These are phyloP conservation scores for Xylariales sp. DNA, from an alignment of 2,329 filamentous ascomycete genomes.

Conservation along the genomic window DNA sequence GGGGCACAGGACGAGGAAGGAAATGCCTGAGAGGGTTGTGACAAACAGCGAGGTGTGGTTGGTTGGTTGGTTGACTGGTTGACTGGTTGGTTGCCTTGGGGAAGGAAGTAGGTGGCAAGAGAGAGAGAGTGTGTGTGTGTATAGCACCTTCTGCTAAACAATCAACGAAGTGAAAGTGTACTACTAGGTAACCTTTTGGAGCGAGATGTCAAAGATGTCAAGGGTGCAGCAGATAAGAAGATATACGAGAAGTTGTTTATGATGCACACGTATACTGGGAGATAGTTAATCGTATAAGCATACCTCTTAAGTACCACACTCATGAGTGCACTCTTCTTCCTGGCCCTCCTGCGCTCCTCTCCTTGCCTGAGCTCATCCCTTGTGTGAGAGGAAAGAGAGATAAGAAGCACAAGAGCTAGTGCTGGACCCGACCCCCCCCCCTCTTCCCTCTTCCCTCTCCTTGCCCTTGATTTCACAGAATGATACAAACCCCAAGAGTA, in stretches of 20 bases:
- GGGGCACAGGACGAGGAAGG: not conserved
- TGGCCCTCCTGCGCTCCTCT: not conserved
- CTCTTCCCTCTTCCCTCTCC: not conserved
- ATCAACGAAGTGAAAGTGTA: not conserved
- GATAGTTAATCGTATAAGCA: not conserved
- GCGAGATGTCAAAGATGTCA: not conserved
- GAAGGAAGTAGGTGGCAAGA: not conserved
- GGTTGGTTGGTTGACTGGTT: too few species aligned
- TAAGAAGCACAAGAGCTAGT: not conserved
- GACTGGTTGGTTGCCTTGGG: too few species aligned
- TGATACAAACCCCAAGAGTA: not conserved
- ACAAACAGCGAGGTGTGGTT: too few species aligned
- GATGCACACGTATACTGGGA: not conserved
- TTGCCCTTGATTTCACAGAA: too few species aligned
- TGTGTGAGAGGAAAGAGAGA: not conserved
- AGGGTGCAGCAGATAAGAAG: not conserved
- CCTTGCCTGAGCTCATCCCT: too few species aligned
- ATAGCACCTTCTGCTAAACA: constrained; percentile 1
- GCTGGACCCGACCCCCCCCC: not conserved
- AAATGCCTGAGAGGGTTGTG: too few species aligned
- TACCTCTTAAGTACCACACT: not conserved
- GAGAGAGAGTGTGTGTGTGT: not conserved
- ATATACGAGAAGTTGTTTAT: too few species aligned
- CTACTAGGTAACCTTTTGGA: too few species aligned
- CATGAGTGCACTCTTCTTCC: not conserved